phyloP scores from a whole-genome alignment of 2,329 filamentous ascomycete species.

The Aspergillus niger region DNA sequence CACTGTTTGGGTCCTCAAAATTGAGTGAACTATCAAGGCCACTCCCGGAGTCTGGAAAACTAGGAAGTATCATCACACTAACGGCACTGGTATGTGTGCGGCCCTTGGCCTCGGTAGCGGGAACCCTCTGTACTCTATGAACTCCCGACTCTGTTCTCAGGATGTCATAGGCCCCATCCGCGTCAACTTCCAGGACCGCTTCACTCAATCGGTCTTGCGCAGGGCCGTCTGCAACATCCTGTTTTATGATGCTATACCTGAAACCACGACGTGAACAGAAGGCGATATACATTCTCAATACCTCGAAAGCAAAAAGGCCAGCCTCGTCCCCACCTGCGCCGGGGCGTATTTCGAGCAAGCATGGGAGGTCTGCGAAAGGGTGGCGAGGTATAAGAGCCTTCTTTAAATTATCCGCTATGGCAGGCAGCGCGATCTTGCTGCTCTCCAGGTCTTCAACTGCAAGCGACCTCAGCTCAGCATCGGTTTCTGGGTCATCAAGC shows the following conservation, averaged over 20 bases:
- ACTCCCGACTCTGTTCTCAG: slow-evolving; percentile 90
- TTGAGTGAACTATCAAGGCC: slow-evolving; percentile 58
- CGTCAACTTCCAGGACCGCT: slow-evolving; percentile 80
- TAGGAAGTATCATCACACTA: slow-evolving; percentile 87
- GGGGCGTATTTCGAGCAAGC: slow-evolving; percentile 86
- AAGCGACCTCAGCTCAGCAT: slow-evolving; percentile 60
- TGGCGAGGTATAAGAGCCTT: slow-evolving; percentile 81
- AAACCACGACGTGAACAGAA: slow-evolving; percentile 73
- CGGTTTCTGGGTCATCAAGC: slow-evolving; percentile 66
- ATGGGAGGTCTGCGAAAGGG: slow-evolving; percentile 86
- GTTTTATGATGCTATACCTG: slow-evolving; percentile 71
- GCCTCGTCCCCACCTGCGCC: slow-evolving; percentile 92
- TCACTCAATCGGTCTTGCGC: slow-evolving; percentile 75
- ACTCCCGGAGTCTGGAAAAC: slow-evolving; percentile 62
- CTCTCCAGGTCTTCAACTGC: slow-evolving; percentile 70
- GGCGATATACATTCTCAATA: slow-evolving; percentile 85
- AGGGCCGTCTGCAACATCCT: slow-evolving; percentile 70
- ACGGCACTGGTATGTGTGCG: slow-evolving; percentile 92
- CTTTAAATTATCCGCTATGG: slow-evolving; percentile 69
- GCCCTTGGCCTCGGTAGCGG: slow-evolving; percentile 85
- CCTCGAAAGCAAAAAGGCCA: slow-evolving; percentile 80
- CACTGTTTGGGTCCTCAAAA: slow-evolving; percentile 80
- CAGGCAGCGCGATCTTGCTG: slow-evolving; percentile 63
- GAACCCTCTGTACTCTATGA: slow-evolving; percentile 91
- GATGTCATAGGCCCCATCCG: slow-evolving; percentile 74